Base-by-base conservation (phyloP, 2,329 filamentous ascomycete genomes). In the Apiospora marii region DNA sequence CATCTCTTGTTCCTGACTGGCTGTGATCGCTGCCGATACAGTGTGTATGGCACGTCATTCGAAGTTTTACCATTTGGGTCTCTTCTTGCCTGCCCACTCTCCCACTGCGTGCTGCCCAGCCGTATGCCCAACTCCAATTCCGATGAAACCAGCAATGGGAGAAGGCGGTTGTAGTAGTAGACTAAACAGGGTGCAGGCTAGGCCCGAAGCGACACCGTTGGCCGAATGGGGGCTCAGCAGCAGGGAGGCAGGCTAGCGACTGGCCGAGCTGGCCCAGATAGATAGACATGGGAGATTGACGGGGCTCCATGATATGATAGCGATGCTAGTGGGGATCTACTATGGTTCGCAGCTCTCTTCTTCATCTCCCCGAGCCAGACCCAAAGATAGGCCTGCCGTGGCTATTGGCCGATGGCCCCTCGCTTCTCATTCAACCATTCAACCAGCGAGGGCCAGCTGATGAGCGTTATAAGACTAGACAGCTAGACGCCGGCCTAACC, bases 151-250 rank as follows among this genome's bases (percentile, higher is more conserved):
- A 64, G 58, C 22, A 64, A n/a, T 41, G 34, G 22, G 22, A 64
- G 34, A 24, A 61, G 16, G 30, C 53, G 34, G 30, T 61, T 19
- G 53, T 37, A 41, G 30, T 61, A 10, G 53, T 37, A 41, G 27
- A 61, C 53, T n/a, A 37, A 41, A 41, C n/a, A 49, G 46, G 58
- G 41, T 5, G 4, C 58, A 22, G 34, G 22, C 58, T 64, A 64
- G 58, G 58, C 58, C 34, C n/a, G 58, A 64, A 64, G 58, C 58
- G 58, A 64, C 34, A 64, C 58, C 58, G 58, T 64, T 64, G 58
- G 58, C 58, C 58, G 58, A 41, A 64, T 41, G 58, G 58, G 58
- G 58, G 16, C 46, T 19, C 7, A 19, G 13, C 44, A 19, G 14
- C 5, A 46, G 19, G 44, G 13, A 14, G 4, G 14, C 5, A 46